Base-by-base conservation (phyloP, 495 filamentous ascomycete species). In the Clavariopsis aquatica region DNA sequence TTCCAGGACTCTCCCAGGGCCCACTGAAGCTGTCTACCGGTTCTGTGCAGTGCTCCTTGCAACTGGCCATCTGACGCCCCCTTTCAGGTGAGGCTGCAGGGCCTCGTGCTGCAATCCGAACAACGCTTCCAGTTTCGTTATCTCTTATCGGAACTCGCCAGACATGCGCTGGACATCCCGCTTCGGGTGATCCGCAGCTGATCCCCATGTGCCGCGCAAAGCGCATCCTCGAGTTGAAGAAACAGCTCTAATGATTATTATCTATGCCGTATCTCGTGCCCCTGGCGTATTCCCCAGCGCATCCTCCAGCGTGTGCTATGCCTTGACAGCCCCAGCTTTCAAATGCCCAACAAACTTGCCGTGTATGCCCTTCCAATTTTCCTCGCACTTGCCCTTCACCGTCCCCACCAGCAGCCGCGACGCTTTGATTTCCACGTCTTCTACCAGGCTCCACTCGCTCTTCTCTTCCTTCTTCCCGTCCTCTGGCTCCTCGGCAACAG, bases 381-480 rank as follows among this genome's bases (percentile, higher is more conserved):
- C 54, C 58, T 70, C 67, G 56, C 67, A 70, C 53, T 70, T 70
- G 23, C 67, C 63, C 62, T 65, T 70, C 20, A 66, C 67, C 36
- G 67, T 70, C 19, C 67, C 67, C 10, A 70, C 47, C 28, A 70
- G 34, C 52, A 70, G 29, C 28, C 67, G 52, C 15, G 28, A 46
- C 43, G 53, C 57, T 20, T 58, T 62, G 27, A 70, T 70, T 53
- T 70, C 67, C 45, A 66, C 63, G 63, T 70, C 67, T 22, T 70
- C 67, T 4, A 70, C 67, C 19, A 70, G 20, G 19, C n/a, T 43
- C 63, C 56, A 63, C 26, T 57, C 54, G 8, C 17, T 47, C 47
- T 52, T 55, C n/a, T 27, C 47, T 23, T 41, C 57, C 45, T 49
- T 22, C 20, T 38, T 24, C 2, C 19, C 62, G 23, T 26, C 46